These are phyloP conservation scores for Pleurozium schreberi DNA, from an alignment of 225 moss, liverwort and hornwort species.

Conservation along the genomic window DNA sequence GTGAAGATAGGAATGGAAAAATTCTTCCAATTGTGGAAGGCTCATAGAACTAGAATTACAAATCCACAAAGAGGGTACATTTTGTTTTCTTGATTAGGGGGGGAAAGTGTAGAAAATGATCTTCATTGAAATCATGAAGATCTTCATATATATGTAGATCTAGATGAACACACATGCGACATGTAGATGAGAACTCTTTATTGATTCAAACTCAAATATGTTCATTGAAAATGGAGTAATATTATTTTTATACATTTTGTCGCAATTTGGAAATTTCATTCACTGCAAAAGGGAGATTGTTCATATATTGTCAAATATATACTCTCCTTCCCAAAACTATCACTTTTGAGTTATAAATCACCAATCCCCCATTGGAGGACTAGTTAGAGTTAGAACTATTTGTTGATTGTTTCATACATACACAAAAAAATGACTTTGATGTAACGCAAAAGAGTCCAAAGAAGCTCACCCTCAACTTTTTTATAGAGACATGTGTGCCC, in stretches of 20 bases:
- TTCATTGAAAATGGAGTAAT: neutral
- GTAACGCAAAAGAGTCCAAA: neutral
- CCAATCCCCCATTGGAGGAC: rapidly evolving
- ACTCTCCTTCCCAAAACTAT: neutral
- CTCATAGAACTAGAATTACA: neutral
- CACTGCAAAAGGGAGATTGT: neutral
- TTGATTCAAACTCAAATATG: neutral
- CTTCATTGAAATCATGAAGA: neutral
- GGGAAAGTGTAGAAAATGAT: rapidly evolving
- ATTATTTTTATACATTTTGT: neutral
- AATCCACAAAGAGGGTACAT: rapidly evolving
- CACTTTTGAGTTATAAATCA: rapidly evolving
- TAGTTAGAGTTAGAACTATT: neutral
- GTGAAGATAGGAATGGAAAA: no score
- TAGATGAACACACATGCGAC: neutral
- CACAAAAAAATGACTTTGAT: neutral
- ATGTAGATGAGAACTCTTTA: neutral
- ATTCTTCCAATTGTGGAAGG: rapidly evolving
- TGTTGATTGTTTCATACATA: neutral
- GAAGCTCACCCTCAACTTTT: neutral
- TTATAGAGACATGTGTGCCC: neutral
- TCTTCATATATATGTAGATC: neutral
- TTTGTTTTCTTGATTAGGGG: rapidly evolving
- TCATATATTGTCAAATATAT: neutral
- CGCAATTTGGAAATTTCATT: neutral